Evolutionary conservation across 139 green algal species (phyloP).

Genomic region (Chlorella sp.): DNA sequence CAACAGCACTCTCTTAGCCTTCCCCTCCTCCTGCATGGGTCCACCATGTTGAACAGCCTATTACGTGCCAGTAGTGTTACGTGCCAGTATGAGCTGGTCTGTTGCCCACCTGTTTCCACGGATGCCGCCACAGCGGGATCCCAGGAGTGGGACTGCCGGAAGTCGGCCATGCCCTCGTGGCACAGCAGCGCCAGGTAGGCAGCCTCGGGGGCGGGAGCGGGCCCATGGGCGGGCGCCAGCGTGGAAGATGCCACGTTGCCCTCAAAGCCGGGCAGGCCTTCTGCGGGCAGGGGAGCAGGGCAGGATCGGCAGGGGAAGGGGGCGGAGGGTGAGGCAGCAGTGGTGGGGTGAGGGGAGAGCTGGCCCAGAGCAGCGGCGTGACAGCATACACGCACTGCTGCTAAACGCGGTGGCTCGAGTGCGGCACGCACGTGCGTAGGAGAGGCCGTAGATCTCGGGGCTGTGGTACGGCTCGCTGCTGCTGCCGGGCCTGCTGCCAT

Average conservation of each 20-base stretch:
- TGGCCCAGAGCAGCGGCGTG: neutral
- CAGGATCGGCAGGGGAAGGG: neutral
- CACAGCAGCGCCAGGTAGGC: conserved; percentile 16
- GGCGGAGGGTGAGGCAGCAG: neutral
- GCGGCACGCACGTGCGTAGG: neutral
- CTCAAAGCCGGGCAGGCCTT: conserved; percentile 8
- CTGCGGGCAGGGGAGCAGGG: neutral
- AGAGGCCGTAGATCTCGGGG: neutral
- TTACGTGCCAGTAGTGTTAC: neutral
- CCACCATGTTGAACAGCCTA: too few relatives aligned
- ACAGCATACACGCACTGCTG: neutral
- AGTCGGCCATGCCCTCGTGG: neutral
- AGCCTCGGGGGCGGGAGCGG: neutral
- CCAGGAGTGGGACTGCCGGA: neutral
- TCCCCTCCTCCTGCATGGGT: too few relatives aligned
- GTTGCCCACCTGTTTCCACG: conserved; percentile 14
- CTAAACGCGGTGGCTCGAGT: neutral
- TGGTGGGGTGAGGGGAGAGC: neutral
- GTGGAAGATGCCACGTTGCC: neutral
- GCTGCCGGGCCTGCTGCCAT: neutral
- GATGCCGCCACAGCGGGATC: neutral
- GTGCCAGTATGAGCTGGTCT: neutral
- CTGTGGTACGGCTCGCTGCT: neutral
- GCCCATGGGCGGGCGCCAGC: neutral
- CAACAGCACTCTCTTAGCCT: too few relatives aligned